Conservation (phyloP, 75 land plant genomes). For the Cunninghamia lanceolata region DNA sequence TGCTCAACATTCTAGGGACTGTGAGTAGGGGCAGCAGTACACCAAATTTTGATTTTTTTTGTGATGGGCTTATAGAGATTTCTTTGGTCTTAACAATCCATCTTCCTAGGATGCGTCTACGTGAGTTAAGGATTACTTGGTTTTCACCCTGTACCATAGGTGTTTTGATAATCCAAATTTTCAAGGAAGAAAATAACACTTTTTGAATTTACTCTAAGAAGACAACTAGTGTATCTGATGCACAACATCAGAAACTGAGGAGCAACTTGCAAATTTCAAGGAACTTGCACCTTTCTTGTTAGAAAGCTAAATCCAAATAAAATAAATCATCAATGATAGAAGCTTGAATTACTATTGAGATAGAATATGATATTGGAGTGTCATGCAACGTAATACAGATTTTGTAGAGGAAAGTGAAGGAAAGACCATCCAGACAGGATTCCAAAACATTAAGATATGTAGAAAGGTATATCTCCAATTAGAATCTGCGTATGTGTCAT, state of each 20-base stretch:
- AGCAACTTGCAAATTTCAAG: neutral
- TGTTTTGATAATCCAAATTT: neutral
- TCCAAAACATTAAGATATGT: neutral
- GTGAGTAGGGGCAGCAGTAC: neutral
- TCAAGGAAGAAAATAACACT: neutral
- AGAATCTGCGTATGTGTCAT: neutral
- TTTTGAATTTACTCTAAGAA: neutral
- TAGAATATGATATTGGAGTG: neutral
- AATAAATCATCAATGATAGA: neutral
- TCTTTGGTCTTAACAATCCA: neutral
- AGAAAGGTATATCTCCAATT: neutral
- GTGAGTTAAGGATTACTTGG: neutral
- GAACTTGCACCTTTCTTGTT: neutral
- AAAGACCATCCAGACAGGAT: neutral
- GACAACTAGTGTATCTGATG: neutral
- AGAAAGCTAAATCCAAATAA: neutral
- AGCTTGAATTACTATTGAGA: neutral
- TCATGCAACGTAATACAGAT: neutral
- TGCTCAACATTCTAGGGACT: neutral
- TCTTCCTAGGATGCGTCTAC: neutral
- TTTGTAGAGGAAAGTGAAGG: neutral
- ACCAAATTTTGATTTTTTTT: neutral
- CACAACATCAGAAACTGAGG: neutral
- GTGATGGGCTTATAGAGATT: neutral
- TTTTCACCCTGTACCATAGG: neutral